Evolutionary conservation across 306 rosid species (phyloP).

Genomic region (Myrica gale): DNA sequence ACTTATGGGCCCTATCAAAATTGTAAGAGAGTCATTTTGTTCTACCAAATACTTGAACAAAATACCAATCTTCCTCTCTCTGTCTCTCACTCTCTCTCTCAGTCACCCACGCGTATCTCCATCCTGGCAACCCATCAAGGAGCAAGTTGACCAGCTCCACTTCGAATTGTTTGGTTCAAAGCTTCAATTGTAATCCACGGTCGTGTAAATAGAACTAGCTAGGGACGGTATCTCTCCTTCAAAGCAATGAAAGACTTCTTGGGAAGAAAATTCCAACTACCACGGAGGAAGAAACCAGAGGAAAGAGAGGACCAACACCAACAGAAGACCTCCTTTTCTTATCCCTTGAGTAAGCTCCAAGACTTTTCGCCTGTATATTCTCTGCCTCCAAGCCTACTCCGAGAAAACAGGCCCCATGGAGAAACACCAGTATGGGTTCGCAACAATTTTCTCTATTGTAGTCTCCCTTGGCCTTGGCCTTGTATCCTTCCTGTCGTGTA

Average conservation of each 20-base stretch:
- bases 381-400: conserved; percentile 25
- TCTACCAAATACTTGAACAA: neutral
- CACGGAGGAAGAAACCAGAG: conserved; percentile 31
- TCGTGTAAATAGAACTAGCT: conserved; percentile 19
- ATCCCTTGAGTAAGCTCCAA: conserved; percentile 51
- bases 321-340: conserved; percentile 28
- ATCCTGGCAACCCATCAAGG: conserved; percentile 21
- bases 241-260: conserved; percentile 48
- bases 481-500: conserved; percentile 58
- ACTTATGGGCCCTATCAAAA: neutral
- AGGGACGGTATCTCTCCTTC: conserved; percentile 61
- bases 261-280: conserved; percentile 42
- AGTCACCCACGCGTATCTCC: neutral
- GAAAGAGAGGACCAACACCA: conserved; percentile 16
- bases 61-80: neutral
- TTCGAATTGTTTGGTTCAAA: conserved; percentile 2
- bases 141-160: conserved; percentile 37
- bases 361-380: conserved; percentile 19
- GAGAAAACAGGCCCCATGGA: conserved; percentile 41
- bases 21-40: neutral
- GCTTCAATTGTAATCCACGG: conserved; percentile 21
- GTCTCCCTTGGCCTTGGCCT: conserved; percentile 60
- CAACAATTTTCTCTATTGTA: conserved; percentile 32
- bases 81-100: neutral
- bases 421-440: conserved; percentile 39